phyloP scores from a whole-genome alignment of 441 rosid genomes.

The Manihot esculenta region DNA sequence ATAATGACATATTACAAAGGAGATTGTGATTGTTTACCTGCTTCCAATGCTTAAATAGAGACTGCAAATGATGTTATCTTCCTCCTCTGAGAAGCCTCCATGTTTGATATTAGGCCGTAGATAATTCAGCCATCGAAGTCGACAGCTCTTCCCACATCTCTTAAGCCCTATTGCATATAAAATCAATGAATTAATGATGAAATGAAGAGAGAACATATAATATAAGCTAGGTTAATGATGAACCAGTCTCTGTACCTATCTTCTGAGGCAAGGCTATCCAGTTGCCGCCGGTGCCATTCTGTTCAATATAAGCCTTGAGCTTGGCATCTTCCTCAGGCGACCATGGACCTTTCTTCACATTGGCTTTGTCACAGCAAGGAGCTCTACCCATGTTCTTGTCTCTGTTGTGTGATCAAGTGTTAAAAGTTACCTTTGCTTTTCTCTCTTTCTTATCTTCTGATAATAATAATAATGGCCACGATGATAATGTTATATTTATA shows the following conservation, averaged over 20 bases:
- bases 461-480: slow-evolving; percentile 12
- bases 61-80: slow-evolving; percentile 52
- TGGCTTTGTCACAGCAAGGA: slow-evolving; percentile 77
- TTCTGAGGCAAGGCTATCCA: slow-evolving; percentile 72
- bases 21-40: slow-evolving; percentile 32
- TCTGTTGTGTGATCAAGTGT: slow-evolving; percentile 5
- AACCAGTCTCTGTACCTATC: slow-evolving; percentile 37
- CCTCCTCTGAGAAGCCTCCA: slow-evolving; percentile 63
- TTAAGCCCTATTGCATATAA: slow-evolving; percentile 38
- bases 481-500: slow-evolving; percentile 35
- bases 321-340: slow-evolving; percentile 72
- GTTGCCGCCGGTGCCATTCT: slow-evolving; percentile 63
- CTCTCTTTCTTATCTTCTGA: slow-evolving; percentile 14
- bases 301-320: slow-evolving; percentile 48
- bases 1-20: too few relatives aligned
- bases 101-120: slow-evolving; percentile 68
- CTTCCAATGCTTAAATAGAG: slow-evolving; percentile 63
- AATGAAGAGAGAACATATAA: neutral
- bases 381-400: slow-evolving; percentile 59
- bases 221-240: neutral
- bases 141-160: slow-evolving; percentile 75
- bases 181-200: neutral
- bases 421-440: slow-evolving; percentile 4
- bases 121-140: slow-evolving; percentile 64
- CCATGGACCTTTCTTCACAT: slow-evolving; percentile 74